Evolutionary conservation across 495 filamentous ascomycete genomes (phyloP), one percentile per base, ranked within the genome.

Genomic region (Neurospora tetraspora): DNA sequence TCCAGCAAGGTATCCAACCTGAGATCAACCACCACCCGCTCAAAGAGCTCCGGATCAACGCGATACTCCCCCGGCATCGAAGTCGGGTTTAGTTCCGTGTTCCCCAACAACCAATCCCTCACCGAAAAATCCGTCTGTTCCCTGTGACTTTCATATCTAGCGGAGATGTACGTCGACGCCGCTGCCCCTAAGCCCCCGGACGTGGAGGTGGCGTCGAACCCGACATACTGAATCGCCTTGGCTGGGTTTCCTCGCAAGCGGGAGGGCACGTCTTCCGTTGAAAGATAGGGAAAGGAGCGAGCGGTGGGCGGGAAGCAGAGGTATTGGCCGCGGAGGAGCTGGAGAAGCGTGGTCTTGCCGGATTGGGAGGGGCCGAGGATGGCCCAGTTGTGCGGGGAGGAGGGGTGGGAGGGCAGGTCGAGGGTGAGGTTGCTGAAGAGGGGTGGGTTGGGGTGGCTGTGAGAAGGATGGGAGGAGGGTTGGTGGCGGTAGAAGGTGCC

Each of bases 111-210:
- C 78, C 91, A 98, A 76, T 96, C 90, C 69, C 83, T 77, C 1
- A 99, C 87, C 27, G 91, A 91, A 81, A 94, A 94, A 80, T 98
- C 96, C 10, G 91, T 94, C 69, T 89, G 92, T 78, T 97, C 95
- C 23, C 93, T 85, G 68, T 89, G 81, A 71, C 91, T 94, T 84
- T 99, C 96, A 82, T 99, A 99, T n/a, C 96, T 86, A 14, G 94
- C 93, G 75, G 92, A 93, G 40, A 98, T 81, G 76, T 98, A 97
- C 12, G 92, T 89, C 11, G 93, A 94, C 1, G 84, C 80, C 8
- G 83, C 81, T 4, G 75, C 76, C 9, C 80, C 79, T 27, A 81
- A 74, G 8, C 75, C 76, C 5, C 73, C 73, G 2, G 77, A 74
- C 12, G 80, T 78, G 16, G 85, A 84, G 75, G 92, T 87, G 3